These are phyloP conservation scores for Cyberlindnera saturnus DNA, from an alignment of 805 yeast species.

Conservation along the genomic window DNA sequence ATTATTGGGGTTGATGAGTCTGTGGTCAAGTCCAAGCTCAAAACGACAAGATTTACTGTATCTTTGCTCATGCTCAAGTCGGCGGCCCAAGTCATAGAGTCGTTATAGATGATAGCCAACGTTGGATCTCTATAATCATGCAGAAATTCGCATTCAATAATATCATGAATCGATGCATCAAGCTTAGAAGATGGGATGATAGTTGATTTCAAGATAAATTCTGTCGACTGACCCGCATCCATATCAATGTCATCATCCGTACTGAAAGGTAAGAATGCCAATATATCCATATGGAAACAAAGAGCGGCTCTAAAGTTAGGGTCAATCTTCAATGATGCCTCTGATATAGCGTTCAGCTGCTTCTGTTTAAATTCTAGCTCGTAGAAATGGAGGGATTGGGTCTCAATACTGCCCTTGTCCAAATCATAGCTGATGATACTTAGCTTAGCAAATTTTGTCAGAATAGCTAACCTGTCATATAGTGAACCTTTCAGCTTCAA, in stretches of 20 bases:
- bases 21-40: constrained; percentile 57
- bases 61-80: constrained; percentile 55
- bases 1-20: constrained; percentile 58
- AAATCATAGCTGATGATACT: constrained; percentile 71
- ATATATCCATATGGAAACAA: constrained; percentile 56
- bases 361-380: constrained; percentile 57
- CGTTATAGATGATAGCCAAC: constrained; percentile 56
- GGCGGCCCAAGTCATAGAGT: constrained; percentile 74
- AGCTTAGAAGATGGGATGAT: constrained; percentile 52
- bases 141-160: constrained; percentile 68
- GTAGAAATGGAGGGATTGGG: constrained; percentile 81
- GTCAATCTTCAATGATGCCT: constrained; percentile 36
- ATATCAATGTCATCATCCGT: constrained; percentile 38
- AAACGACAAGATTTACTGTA: constrained; percentile 51
- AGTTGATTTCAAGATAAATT: constrained; percentile 36
- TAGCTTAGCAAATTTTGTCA: constrained; percentile 71
- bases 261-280: constrained; percentile 67
- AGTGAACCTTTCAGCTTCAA: constrained; percentile 43
- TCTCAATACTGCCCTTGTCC: constrained; percentile 45
- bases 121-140: constrained; percentile 81
- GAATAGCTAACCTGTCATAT: constrained; percentile 55
- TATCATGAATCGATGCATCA: constrained; percentile 49
- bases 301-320: constrained; percentile 53
- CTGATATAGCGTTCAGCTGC: constrained; percentile 34
- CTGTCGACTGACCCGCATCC: constrained; percentile 10